These are phyloP conservation scores for Comarum palustre DNA, from an alignment of 306 rosid genomes.

Conservation along the genomic window DNA sequence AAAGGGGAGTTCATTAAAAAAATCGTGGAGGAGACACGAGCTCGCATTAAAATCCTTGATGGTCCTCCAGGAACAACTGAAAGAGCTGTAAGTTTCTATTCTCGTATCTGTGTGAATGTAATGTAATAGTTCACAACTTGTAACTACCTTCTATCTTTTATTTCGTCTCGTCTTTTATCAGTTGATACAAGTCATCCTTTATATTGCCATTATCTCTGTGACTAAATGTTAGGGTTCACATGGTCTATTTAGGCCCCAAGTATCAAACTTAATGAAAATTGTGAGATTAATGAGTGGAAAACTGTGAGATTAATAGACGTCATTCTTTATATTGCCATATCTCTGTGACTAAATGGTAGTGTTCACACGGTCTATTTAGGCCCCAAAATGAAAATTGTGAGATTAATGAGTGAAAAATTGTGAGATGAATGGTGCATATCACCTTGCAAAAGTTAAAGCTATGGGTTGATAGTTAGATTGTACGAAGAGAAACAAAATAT, in stretches of 20 bases:
- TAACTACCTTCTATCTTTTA: not conserved
- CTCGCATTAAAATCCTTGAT: constrained; percentile 93
- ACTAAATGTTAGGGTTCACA: not conserved
- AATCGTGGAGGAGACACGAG: constrained; percentile 86
- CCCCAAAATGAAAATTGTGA: too few species aligned
- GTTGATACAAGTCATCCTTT: not conserved
- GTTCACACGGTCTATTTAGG: too few species aligned
- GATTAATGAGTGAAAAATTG: too few species aligned
- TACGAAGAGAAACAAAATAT: not conserved
- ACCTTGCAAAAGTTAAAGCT: too few species aligned
- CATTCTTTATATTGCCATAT: too few species aligned
- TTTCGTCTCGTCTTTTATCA: constrained; percentile 2
- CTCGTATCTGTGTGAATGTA: constrained; percentile 3
- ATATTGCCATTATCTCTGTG: not conserved
- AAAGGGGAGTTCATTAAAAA: constrained; percentile 93
- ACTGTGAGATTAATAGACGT: too few species aligned
- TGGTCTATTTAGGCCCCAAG: not conserved
- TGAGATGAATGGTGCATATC: too few species aligned
- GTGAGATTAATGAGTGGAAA: not conserved
- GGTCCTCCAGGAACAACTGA: constrained; percentile 97
- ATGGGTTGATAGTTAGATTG: not conserved
- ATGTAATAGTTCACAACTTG: not conserved
- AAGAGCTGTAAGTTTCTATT: constrained; percentile 79
- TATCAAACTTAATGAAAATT: not conserved
- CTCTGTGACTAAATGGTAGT: too few species aligned